Evolutionary conservation across 2,329 filamentous ascomycete species (phyloP).

Genomic region (Cladosporium sp.): DNA sequence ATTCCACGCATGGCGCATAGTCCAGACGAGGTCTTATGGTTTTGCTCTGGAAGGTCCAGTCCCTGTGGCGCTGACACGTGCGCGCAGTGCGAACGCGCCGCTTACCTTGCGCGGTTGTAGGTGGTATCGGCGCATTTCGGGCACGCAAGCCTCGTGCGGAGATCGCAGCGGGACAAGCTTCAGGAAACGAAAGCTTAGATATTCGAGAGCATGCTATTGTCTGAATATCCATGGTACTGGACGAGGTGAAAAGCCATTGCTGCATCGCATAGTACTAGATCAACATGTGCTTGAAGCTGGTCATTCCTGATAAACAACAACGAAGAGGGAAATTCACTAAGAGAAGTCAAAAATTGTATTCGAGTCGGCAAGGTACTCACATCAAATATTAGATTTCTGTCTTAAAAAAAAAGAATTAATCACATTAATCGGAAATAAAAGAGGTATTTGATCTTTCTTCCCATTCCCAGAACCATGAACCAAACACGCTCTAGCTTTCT

Average conservation of each 20-base stretch:
- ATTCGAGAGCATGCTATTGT: neutral
- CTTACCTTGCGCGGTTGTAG: neutral
- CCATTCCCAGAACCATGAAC: neutral
- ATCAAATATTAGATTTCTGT: neutral
- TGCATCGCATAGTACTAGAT: neutral
- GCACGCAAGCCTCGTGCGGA: neutral
- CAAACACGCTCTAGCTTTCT: neutral
- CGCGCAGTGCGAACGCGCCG: neutral
- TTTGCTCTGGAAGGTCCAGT: neutral
- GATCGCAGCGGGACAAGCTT: neutral
- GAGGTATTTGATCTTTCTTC: slow-evolving; percentile 1
- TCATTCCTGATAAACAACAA: neutral
- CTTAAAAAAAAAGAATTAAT: neutral
- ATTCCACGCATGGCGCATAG: neutral
- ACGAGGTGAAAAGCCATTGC: neutral
- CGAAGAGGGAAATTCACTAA: neutral
- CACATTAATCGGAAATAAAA: slow-evolving; percentile 8
- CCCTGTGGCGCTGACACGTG: neutral
- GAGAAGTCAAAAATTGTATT: neutral
- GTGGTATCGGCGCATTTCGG: neutral
- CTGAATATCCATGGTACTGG: neutral
- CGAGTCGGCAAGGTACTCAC: neutral
- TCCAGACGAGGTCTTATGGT: neutral
- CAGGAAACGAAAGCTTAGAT: neutral
- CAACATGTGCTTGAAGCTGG: neutral